Conservation (phyloP, 352 stramenopile genomes). For the Globisporangium mamillatum region DNA sequence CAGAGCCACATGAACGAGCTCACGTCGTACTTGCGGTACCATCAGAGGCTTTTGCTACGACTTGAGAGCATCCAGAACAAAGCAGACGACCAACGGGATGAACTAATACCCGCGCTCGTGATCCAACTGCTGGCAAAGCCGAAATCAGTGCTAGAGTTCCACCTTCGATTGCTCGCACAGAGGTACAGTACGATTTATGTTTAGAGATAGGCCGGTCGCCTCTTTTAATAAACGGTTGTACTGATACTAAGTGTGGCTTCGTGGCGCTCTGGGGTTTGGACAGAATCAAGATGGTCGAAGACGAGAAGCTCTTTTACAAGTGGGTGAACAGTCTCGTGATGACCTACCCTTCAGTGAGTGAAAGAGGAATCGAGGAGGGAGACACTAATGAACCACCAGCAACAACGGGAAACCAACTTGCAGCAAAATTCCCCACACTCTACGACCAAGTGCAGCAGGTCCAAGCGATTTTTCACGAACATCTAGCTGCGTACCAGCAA, state of each 20-base stretch:
- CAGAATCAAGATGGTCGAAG: conserved; percentile 52
- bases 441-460: conserved; percentile 26
- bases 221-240: background rate
- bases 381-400: background rate
- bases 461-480: conserved; percentile 28
- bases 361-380: background rate
- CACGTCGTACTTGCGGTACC: conserved; percentile 28
- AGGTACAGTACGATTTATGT: conserved; percentile 21
- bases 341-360: background rate
- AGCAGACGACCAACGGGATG: conserved; percentile 20
- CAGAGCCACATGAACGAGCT: conserved; percentile 38
- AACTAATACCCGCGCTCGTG: conserved; percentile 36
- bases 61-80: conserved; percentile 33
- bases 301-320: conserved; percentile 70
- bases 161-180: conserved; percentile 40
- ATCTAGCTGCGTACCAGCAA: conserved; percentile 24
- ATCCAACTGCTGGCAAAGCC: conserved; percentile 37
- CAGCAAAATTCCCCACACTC: conserved; percentile 15
- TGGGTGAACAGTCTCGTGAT: conserved; percentile 60
- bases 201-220: background rate
- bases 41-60: conserved; percentile 38
- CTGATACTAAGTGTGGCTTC: background rate
- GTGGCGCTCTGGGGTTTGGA: background rate
- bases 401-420: background rate
- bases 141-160: conserved; percentile 28